Conservation (phyloP, 2,329 filamentous ascomycete species). For the Phoma sp. region DNA sequence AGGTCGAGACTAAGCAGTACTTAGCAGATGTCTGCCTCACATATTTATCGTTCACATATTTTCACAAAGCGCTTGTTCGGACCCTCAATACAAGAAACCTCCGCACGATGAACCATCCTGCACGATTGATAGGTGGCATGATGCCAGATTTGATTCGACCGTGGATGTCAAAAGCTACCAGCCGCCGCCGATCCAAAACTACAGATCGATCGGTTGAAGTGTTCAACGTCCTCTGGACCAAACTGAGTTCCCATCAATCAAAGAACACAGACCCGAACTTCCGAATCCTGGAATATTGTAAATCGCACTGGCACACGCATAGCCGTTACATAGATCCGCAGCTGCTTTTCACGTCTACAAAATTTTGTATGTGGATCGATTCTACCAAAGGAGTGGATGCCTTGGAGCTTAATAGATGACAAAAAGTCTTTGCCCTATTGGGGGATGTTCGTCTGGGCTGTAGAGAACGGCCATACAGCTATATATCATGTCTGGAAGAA, state of each 20-base stretch:
- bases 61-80: constrained; percentile 23
- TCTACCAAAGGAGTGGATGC: constrained; percentile 23
- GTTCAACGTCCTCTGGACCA: constrained; percentile 19
- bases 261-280: constrained; percentile 21
- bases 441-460: constrained; percentile 28
- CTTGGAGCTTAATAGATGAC: constrained; percentile 21
- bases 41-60: constrained; percentile 30
- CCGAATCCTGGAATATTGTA: constrained; percentile 25
- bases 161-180: constrained; percentile 10
- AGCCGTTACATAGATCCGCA: constrained; percentile 20
- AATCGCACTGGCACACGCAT: constrained; percentile 24
- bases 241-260: constrained; percentile 20
- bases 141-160: constrained; percentile 13
- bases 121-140: constrained; percentile 5
- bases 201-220: constrained; percentile 18
- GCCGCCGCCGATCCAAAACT: constrained; percentile 14
- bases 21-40: constrained; percentile 25
- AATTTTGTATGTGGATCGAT: constrained; percentile 20
- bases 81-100: constrained; percentile 24
- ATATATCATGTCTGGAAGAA: constrained; percentile 23
- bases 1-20: constrained; percentile 22
- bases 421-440: constrained; percentile 21
- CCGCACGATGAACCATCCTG: constrained; percentile 9
- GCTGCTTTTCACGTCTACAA: constrained; percentile 11
- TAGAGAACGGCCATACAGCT: constrained; percentile 21